Base-by-base conservation (phyloP, 1,139 yeast genomes). In the Yamadazyma atlantica region DNA sequence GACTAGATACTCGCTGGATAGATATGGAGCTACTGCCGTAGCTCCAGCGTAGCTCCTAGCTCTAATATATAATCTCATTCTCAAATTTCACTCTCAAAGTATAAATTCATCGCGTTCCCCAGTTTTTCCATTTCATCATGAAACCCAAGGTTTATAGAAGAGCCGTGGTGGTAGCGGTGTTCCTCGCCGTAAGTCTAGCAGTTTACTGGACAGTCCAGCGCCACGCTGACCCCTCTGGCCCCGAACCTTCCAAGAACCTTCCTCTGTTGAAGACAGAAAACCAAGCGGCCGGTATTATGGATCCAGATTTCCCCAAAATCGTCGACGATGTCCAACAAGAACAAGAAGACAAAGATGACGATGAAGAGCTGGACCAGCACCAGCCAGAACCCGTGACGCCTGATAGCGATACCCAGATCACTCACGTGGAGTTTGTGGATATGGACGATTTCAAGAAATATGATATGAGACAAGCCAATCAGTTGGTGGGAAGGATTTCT, bases 401-500 rank as follows among this genome's bases (percentile, higher is more conserved):
- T 9, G 21, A 28, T 7, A 16, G 7, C 3, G 21, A 28, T 11
- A 16, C 10, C 4, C 16, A 10, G 7, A 28, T 28, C 3, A 13
- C n/a, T 16, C 19, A 16, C 13, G 33, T 30, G 8, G 13, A 17
- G 26, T 19, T 30, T 19, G 7, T n/a, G 14, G 26, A 19, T 6
- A 30, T 30, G 33, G 33, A 30, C 5, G 11, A 21, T 7, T 30
- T 18, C 3, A 15, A 13, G 18, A 21, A 30, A 18, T 19, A 22
- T 23, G 37, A 29, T n/a, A n/a, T 34, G 21, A 23, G 5, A 8
- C 17, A 17, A 6, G 27, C 26, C 6, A 10, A 14, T 6, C 8
- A n/a, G 11, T 8, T 32, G 8, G 35, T 43, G 6, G 48, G 45
- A 6, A 34, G 26, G 22, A 39, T 26, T 11, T 22, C 32, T 14